A percentile compares a stretch with the other conserved stretches of the same genome.
Conservation (phyloP, 805 yeast species). For the Wickerhamiella spandovensis region DNA sequence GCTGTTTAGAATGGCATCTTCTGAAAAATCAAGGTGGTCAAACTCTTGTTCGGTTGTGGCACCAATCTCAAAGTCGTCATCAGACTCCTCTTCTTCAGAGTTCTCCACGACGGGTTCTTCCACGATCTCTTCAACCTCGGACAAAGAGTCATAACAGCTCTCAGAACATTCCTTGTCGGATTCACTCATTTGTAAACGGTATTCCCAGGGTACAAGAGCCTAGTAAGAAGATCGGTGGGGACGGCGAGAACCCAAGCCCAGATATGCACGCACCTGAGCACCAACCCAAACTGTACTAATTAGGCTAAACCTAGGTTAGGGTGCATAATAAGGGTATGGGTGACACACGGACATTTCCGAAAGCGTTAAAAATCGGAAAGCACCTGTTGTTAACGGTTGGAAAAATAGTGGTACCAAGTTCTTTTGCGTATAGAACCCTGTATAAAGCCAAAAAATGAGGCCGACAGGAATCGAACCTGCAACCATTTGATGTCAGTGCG, state of each 20-base stretch:
- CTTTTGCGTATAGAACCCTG: neutral
- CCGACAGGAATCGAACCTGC: slow-evolving; percentile 6
- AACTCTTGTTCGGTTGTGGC: neutral
- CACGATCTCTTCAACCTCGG: neutral
- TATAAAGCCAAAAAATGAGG: neutral
- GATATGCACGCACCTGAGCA: neutral
- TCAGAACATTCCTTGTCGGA: neutral
- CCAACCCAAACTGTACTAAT: neutral
- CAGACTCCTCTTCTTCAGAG: neutral
- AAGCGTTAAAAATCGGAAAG: no score
- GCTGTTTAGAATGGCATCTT: neutral
- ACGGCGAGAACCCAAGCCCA: neutral
- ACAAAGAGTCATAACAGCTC: neutral
- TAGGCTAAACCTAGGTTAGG: neutral
- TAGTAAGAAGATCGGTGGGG: no score
- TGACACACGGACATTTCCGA: neutral
- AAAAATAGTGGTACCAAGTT: neutral
- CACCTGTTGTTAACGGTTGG: no score
- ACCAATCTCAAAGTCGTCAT: neutral
- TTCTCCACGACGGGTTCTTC: neutral
- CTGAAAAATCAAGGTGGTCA: neutral
- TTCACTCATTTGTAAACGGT: no score
- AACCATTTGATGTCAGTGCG: slow-evolving; percentile 3
- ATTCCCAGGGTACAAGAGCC: no score
- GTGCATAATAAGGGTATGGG: neutral